Percentiles rank a stretch among this genome's conserved stretches.
phyloP scores from a whole-genome alignment of 768 basidiomycete genomes.

The Mrakia hoshinonis region DNA sequence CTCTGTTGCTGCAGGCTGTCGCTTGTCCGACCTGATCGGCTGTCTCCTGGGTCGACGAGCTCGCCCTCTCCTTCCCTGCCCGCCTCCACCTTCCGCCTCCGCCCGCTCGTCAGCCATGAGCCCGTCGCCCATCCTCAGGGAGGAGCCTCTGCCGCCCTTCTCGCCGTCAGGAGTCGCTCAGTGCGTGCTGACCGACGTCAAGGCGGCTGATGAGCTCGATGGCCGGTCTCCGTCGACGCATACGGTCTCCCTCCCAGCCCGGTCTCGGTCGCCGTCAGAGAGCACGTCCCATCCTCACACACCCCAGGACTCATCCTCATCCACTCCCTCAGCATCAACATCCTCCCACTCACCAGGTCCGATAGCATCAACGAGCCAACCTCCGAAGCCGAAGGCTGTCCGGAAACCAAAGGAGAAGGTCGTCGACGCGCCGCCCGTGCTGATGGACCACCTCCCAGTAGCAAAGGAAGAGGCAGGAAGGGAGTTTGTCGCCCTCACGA shows the following conservation, averaged over 20 bases:
- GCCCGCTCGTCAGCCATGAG: not conserved
- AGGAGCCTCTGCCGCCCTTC: not conserved
- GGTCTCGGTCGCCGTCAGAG: not conserved
- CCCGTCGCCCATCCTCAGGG: not conserved
- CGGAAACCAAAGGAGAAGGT: conserved; percentile 23
- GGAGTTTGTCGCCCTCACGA: conserved; percentile 63
- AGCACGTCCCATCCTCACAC: not conserved
- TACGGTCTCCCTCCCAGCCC: conserved; percentile 1
- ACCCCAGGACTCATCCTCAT: not conserved
- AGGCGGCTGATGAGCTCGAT: not conserved
- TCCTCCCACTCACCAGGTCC: conserved; percentile 48
- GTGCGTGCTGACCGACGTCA: not conserved
- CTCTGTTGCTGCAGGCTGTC: no score
- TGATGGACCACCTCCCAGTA: conserved; percentile 70
- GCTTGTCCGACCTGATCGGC: no score
- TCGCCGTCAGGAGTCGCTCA: not conserved
- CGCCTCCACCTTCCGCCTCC: not conserved
- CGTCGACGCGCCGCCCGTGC: conserved; percentile 33
- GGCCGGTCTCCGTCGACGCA: not conserved
- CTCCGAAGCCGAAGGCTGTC: not conserved
- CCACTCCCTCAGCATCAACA: conserved; percentile 37
- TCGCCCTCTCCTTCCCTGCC: not conserved
- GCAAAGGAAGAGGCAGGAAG: conserved; percentile 53
- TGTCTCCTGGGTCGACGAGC: not conserved
- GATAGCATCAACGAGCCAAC: not conserved